A percentile compares a stretch with the other conserved stretches of the same genome.
Conservation (phyloP, 2,329 filamentous ascomycete species). For the Mariannaea elegans region DNA sequence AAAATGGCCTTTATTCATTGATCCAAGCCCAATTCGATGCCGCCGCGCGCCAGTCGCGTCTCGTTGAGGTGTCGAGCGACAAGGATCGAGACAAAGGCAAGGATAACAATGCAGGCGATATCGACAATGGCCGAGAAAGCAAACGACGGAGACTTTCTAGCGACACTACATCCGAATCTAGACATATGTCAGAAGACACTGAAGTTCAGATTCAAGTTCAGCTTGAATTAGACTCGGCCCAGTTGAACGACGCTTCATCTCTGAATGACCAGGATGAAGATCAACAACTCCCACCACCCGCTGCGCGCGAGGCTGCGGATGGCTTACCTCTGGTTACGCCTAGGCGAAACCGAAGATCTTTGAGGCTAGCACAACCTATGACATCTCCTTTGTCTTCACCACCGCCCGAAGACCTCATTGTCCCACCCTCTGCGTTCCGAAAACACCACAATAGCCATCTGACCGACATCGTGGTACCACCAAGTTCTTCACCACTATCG, state of each 20-base stretch:
- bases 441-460: conserved; percentile 34
- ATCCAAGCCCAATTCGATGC: conserved; percentile 74
- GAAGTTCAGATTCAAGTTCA: conserved; percentile 39
- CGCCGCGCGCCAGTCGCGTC: conserved; percentile 50
- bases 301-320: neutral
- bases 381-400: conserved; percentile 52
- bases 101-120: conserved; percentile 18
- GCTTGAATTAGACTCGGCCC: conserved; percentile 25
- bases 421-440: conserved; percentile 39
- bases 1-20: conserved; percentile 76
- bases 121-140: conserved; percentile 31
- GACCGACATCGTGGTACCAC: conserved; percentile 33
- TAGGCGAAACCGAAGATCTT: conserved; percentile 31
- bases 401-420: conserved; percentile 43
- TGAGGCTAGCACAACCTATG: conserved; percentile 32
- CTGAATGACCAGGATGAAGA: conserved; percentile 26
- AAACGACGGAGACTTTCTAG: conserved; percentile 48
- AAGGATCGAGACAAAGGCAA: conserved; percentile 19
- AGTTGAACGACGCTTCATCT: conserved; percentile 15
- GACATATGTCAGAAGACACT: conserved; percentile 21
- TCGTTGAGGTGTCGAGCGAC: conserved; percentile 38
- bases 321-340: conserved; percentile 26
- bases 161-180: conserved; percentile 27
- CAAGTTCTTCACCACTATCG: conserved; percentile 64
- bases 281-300: conserved; percentile 7